phyloP scores from a whole-genome alignment of 768 basidiomycete genomes.

The Collybia mongolica region DNA sequence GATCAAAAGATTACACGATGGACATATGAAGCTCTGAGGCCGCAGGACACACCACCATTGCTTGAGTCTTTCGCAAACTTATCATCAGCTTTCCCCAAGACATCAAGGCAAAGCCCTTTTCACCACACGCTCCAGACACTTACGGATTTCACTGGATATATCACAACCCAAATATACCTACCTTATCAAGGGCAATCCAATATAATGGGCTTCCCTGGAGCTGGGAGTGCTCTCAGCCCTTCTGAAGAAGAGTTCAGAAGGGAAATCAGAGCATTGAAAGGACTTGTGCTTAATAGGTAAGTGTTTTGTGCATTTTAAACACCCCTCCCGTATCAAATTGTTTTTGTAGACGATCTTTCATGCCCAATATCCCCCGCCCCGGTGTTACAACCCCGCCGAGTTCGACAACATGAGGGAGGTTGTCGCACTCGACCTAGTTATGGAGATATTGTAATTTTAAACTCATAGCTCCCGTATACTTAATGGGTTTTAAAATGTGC shows the following conservation, averaged over 20 bases:
- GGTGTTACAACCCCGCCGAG: conserved; percentile 2
- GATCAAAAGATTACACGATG: conserved; percentile 29
- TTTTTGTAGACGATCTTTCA: conserved; percentile 35
- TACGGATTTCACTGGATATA: conserved; percentile 75
- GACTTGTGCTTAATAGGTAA: conserved; percentile 73
- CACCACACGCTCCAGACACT: conserved; percentile 67
- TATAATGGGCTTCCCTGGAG: conserved; percentile 25
- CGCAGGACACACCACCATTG: conserved; percentile 34
- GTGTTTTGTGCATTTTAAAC: conserved; percentile 9
- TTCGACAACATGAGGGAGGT: background rate
- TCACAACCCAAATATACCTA: conserved; percentile 71
- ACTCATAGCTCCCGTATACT: too few relatives aligned
- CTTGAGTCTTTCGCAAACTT: conserved; percentile 34
- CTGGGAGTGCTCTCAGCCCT: conserved; percentile 24
- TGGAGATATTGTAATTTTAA: conserved; percentile 1
- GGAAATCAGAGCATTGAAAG: conserved; percentile 78
- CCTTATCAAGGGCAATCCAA: conserved; percentile 36
- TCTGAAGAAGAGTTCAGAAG: conserved; percentile 70
- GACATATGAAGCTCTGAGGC: conserved; percentile 35
- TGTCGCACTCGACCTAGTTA: background rate
- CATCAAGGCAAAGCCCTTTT: conserved; percentile 33
- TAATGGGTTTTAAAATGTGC: too few relatives aligned
- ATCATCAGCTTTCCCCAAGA: conserved; percentile 33
- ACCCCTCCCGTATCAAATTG: background rate
- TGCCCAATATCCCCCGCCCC: conserved; percentile 29